These are phyloP conservation scores for Sutorius australiensis DNA, from an alignment of 768 basidiomycete genomes.

Conservation along the genomic window DNA sequence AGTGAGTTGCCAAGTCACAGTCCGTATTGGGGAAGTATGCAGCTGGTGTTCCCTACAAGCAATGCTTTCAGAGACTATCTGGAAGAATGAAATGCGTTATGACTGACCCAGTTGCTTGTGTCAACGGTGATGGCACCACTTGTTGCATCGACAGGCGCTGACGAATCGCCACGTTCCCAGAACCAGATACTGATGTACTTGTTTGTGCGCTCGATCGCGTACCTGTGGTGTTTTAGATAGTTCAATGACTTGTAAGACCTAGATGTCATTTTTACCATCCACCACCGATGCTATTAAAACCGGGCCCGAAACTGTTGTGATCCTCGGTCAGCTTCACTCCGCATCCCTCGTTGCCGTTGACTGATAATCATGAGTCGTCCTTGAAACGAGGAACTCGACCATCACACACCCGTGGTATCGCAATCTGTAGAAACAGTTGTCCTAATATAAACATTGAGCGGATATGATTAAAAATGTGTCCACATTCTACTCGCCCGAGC, in stretches of 20 bases:
- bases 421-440: conserved; percentile 23
- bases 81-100: neutral
- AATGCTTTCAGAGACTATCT: neutral
- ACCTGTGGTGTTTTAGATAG: conserved; percentile 21
- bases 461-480: too few relatives aligned
- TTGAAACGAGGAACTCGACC: neutral
- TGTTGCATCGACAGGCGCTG: conserved; percentile 33
- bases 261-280: conserved; percentile 33
- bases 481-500: conserved; percentile 20
- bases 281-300: conserved; percentile 35
- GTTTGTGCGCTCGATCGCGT: conserved; percentile 37
- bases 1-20: conserved; percentile 38
- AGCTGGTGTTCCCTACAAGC: conserved; percentile 28
- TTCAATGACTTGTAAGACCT: neutral
- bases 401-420: conserved; percentile 17
- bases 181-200: conserved; percentile 38
- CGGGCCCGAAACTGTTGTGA: conserved; percentile 25
- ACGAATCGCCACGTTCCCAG: conserved; percentile 34
- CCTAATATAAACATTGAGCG: conserved; percentile 9
- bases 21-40: conserved; percentile 38
- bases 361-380: conserved; percentile 8
- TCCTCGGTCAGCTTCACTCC: conserved; percentile 29
- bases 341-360: conserved; percentile 36
- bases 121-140: conserved; percentile 18
- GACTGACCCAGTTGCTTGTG: conserved; percentile 24